phyloP scores from a whole-genome alignment of 306 rosid genomes.

The Castanospermum australe region DNA sequence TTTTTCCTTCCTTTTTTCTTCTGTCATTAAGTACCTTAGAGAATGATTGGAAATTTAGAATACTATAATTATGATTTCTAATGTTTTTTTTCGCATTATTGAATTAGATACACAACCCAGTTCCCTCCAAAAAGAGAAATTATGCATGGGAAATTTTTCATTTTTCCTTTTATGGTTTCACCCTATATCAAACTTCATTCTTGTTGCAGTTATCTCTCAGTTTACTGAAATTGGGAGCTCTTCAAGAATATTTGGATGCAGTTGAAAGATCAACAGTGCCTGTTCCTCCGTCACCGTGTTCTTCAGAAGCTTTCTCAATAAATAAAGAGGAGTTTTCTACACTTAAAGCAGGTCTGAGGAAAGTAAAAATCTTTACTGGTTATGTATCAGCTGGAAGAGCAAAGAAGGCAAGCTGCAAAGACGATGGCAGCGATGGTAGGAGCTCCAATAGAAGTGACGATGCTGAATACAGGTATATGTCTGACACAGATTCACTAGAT shows the following conservation, averaged over 20 bases:
- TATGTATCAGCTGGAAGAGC: conserved; percentile 63
- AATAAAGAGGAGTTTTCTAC: conserved; percentile 66
- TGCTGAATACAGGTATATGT: conserved; percentile 61
- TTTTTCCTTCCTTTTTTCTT: not conserved
- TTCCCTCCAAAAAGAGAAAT: not conserved
- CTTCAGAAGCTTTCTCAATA: conserved; percentile 41
- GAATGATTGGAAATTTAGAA: not conserved
- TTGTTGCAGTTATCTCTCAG: conserved; percentile 53
- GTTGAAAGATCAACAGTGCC: conserved; percentile 52
- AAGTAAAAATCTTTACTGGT: conserved; percentile 59
- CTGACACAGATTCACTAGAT: conserved; percentile 59
- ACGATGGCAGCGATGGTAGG: conserved; percentile 67
- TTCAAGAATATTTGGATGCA: conserved; percentile 52
- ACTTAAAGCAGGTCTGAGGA: conserved; percentile 69
- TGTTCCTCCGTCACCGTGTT: conserved; percentile 43
- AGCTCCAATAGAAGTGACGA: conserved; percentile 74
- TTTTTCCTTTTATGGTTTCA: not conserved
- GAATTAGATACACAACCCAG: not conserved
- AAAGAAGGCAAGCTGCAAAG: conserved; percentile 57
- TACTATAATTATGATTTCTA: not conserved
- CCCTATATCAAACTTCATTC: not conserved
- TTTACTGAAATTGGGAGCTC: conserved; percentile 55
- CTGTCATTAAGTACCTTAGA: not conserved
- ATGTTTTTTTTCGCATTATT: not conserved
- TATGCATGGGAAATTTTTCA: not conserved